phyloP scores from a whole-genome alignment of 2,329 filamentous ascomycete species.

The Metarhizium robertsii region DNA sequence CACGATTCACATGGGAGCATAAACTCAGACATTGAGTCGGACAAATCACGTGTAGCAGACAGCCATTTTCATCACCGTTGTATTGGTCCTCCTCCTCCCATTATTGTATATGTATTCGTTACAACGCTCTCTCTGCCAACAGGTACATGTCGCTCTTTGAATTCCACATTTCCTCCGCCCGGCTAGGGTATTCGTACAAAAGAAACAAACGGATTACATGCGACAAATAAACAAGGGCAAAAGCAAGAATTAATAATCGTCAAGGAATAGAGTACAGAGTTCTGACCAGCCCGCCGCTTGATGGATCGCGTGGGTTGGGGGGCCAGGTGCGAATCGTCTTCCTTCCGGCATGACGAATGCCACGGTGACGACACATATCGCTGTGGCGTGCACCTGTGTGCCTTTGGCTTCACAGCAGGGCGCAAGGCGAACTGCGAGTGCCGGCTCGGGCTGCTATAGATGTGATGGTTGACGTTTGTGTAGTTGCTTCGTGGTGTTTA shows the following conservation, averaged over 20 bases:
- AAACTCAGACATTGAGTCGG: no score
- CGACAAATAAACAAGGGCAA: neutral
- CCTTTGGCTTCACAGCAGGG: no score
- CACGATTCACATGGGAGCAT: no score
- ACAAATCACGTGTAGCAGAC: neutral
- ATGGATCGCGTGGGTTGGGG: neutral
- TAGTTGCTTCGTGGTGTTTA: conserved; percentile 13
- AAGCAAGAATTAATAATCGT: neutral
- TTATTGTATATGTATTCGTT: neutral
- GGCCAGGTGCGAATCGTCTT: no score
- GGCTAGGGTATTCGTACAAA: conserved; percentile 9
- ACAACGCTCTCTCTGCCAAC: neutral
- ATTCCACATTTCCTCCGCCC: neutral
- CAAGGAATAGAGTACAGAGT: neutral
- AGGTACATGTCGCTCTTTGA: neutral
- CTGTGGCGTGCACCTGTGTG: no score
- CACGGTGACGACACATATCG: no score
- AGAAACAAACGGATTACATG: neutral
- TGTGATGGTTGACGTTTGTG: neutral
- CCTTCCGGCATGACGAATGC: no score
- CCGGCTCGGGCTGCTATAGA: no score
- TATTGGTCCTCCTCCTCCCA: neutral
- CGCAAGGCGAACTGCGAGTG: no score
- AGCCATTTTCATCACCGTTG: neutral
- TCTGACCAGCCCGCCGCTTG: no score